Evolutionary conservation across 768 basidiomycete species (phyloP).

Genomic region (Trametes cingulata): DNA sequence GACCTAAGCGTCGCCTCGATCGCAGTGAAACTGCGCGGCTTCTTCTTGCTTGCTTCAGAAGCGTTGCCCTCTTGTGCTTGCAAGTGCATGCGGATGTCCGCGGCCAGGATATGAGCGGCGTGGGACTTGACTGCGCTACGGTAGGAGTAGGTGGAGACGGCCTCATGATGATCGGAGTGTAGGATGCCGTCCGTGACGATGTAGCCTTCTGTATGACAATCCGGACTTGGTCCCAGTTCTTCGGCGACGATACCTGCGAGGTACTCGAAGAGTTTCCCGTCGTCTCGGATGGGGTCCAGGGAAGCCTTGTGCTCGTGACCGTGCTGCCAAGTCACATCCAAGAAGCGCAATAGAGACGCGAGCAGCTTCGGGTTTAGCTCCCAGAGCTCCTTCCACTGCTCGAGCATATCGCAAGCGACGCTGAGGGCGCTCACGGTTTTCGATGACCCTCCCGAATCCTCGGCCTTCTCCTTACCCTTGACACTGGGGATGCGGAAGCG

Average conservation of each 20-base stretch:
- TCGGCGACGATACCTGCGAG: slow-evolving; percentile 62
- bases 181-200: slow-evolving; percentile 48
- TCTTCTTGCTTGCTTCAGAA: slow-evolving; percentile 36
- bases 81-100: slow-evolving; percentile 69
- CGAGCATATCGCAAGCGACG: slow-evolving; percentile 65
- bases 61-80: slow-evolving; percentile 31
- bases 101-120: slow-evolving; percentile 70
- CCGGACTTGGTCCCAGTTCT: slow-evolving; percentile 75
- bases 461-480: slow-evolving; percentile 39
- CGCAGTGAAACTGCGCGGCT: slow-evolving; percentile 60
- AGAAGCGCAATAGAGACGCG: slow-evolving; percentile 70
- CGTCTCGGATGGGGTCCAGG: slow-evolving; percentile 56
- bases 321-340: slow-evolving; percentile 80
- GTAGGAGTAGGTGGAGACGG: slow-evolving; percentile 64
- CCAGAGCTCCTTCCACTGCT: slow-evolving; percentile 75
- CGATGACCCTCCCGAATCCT: slow-evolving; percentile 30
- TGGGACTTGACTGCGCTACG: slow-evolving; percentile 71
- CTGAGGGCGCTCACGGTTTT: slow-evolving; percentile 60
- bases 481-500: slow-evolving; percentile 54
- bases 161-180: slow-evolving; percentile 59
- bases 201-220: slow-evolving; percentile 57
- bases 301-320: slow-evolving; percentile 67
- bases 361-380: slow-evolving; percentile 75
- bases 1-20: slow-evolving; percentile 58
- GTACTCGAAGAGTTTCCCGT: slow-evolving; percentile 69